Conservation (phyloP, 345 rosid genomes). For the Chamaenerion angustifolium region DNA sequence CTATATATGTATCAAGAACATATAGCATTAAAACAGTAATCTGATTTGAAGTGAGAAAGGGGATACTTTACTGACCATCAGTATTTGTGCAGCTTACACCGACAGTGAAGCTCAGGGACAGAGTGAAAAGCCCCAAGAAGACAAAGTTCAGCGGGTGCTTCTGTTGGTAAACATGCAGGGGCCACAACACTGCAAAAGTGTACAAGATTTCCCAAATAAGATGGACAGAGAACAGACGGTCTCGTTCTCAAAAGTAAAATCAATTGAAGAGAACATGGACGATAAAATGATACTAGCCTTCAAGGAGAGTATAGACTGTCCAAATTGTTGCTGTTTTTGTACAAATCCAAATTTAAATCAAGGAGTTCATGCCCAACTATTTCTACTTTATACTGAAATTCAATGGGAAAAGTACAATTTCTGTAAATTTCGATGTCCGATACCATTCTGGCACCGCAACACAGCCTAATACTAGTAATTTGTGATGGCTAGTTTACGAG, state of each 20-base stretch:
- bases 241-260: not conserved
- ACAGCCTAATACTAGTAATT: too few relatives aligned
- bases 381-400: too few relatives aligned
- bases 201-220: not conserved
- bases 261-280: not conserved
- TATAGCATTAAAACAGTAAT: not conserved
- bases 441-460: too few relatives aligned
- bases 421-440: too few relatives aligned
- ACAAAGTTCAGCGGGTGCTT: conserved; percentile 83
- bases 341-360: too few relatives aligned
- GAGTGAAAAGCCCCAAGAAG: conserved; percentile 73
- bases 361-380: too few relatives aligned
- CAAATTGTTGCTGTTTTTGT: too few relatives aligned
- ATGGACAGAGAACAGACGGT: not conserved
- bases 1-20: not conserved
- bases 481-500: too few relatives aligned
- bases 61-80: conserved; percentile 37
- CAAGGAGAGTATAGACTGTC: too few relatives aligned
- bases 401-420: too few relatives aligned
- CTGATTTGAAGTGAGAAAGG: not conserved
- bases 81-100: conserved; percentile 86
- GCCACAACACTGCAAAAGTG: conserved; percentile 75
- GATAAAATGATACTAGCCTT: too few relatives aligned
- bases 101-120: conserved; percentile 67
- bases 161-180: conserved; percentile 80